Evolutionary conservation across 2,329 filamentous ascomycete genomes (phyloP).

Genomic region (Hypomyces rosellus): DNA sequence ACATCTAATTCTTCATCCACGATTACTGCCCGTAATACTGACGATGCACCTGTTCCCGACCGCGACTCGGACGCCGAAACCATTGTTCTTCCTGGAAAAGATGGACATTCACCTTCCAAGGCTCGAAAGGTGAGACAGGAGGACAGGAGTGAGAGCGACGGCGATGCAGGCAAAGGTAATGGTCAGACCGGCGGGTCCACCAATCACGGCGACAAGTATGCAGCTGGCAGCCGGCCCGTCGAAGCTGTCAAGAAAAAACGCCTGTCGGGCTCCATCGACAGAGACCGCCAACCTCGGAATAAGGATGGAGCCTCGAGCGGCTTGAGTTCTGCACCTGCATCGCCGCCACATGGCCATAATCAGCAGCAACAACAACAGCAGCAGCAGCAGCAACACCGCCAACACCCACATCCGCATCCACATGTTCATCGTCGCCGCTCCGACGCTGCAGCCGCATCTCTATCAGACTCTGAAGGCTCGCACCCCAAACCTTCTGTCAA

Average conservation of each 20-base stretch:
- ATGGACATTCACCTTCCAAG: slow-evolving; percentile 58
- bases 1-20: slow-evolving; percentile 3
- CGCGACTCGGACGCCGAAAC: slow-evolving; percentile 68
- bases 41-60: slow-evolving; percentile 37
- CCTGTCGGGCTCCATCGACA: slow-evolving; percentile 30
- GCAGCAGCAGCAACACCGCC: background rate
- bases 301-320: slow-evolving; percentile 49
- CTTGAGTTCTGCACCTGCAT: slow-evolving; percentile 53
- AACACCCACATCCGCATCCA: background rate
- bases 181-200: slow-evolving; percentile 27
- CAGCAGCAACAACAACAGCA: slow-evolving; percentile 8
- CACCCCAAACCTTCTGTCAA: slow-evolving; percentile 38
- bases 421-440: slow-evolving; percentile 23
- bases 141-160: slow-evolving; percentile 53
- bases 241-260: slow-evolving; percentile 46
- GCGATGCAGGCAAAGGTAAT: slow-evolving; percentile 30
- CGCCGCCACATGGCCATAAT: slow-evolving; percentile 36
- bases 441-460: slow-evolving; percentile 38
- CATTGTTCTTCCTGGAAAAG: slow-evolving; percentile 60
- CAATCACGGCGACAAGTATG: slow-evolving; percentile 30
- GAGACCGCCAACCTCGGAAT: slow-evolving; percentile 31
- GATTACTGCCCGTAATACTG: slow-evolving; percentile 22
- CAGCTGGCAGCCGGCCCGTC: slow-evolving; percentile 26
- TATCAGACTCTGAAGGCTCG: slow-evolving; percentile 51
- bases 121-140: slow-evolving; percentile 59